Conservation (phyloP, 2,329 filamentous ascomycete species). For the Pyrenophora seminiperda region DNA sequence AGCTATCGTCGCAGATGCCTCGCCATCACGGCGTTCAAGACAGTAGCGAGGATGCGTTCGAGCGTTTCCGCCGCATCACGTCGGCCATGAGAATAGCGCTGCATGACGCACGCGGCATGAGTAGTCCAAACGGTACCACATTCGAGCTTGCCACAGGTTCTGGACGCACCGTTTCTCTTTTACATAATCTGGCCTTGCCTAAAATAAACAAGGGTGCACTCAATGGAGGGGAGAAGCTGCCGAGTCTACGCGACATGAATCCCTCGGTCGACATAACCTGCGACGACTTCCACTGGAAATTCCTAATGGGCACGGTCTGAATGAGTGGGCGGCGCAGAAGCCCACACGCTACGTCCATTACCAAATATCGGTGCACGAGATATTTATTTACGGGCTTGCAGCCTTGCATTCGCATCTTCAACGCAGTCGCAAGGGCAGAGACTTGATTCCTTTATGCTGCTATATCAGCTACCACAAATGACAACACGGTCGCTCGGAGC, state of each 20-base stretch:
- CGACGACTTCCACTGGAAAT: constrained; percentile 43
- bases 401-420: no score
- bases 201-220: constrained; percentile 33
- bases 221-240: constrained; percentile 34
- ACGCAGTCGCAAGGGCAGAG: no score
- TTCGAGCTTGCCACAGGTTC: constrained; percentile 45
- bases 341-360: no score
- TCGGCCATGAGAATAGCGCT: constrained; percentile 38
- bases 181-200: constrained; percentile 40
- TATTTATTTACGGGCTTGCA: no score
- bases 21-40: constrained; percentile 31
- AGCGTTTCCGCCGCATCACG: constrained; percentile 43
- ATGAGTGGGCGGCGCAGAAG: background rate
- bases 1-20: constrained; percentile 40
- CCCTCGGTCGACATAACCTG: constrained; percentile 38
- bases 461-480: no score
- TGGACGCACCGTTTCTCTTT: constrained; percentile 39
- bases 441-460: no score
- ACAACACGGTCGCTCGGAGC: no score
- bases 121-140: constrained; percentile 40
- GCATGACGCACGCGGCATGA: constrained; percentile 24
- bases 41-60: constrained; percentile 38
- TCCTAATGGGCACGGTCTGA: constrained; percentile 42
- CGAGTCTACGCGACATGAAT: constrained; percentile 37
- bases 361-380: no score